These are phyloP conservation scores for Pseudonitzschia delicatissima DNA, from an alignment of 108 stramenopile species.

Conservation along the genomic window DNA sequence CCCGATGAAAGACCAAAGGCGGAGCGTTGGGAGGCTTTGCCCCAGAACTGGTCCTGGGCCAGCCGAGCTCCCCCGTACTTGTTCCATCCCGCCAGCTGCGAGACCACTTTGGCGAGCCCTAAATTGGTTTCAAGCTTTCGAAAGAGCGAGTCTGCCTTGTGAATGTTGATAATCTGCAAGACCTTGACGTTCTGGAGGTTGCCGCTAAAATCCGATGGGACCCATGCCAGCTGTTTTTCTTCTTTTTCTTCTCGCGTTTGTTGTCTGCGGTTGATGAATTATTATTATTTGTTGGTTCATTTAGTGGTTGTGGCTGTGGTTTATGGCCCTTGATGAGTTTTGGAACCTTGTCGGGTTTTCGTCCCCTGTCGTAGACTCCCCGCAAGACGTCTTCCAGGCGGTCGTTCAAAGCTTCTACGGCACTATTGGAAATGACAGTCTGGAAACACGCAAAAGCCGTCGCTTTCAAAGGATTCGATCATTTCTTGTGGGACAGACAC, in stretches of 20 bases:
- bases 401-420: slow-evolving; percentile 51
- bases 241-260: slow-evolving; percentile 10
- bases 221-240: slow-evolving; percentile 16
- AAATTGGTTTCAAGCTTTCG: slow-evolving; percentile 48
- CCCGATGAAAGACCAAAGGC: slow-evolving; percentile 78
- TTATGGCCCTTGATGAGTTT: slow-evolving; percentile 30
- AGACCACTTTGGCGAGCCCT: slow-evolving; percentile 54
- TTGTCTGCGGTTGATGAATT: slow-evolving; percentile 13
- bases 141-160: slow-evolving; percentile 70
- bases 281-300: not conserved
- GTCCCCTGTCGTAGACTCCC: slow-evolving; percentile 62
- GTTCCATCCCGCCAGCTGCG: slow-evolving; percentile 65
- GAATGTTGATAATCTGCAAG: slow-evolving; percentile 82
- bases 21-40: slow-evolving; percentile 58
- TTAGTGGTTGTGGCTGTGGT: not conserved
- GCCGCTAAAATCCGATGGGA: slow-evolving; percentile 43
- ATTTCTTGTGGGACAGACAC: slow-evolving; percentile 28
- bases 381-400: slow-evolving; percentile 62
- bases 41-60: slow-evolving; percentile 87
- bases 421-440: slow-evolving; percentile 26
- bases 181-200: slow-evolving; percentile 54
- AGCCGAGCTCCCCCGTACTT: slow-evolving; percentile 53
- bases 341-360: slow-evolving; percentile 68
- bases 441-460: slow-evolving; percentile 66
- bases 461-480: slow-evolving; percentile 40